Percentiles rank a stretch among this genome's conserved stretches.
Conservation (phyloP, 768 basidiomycete genomes). For the Pleurotus citrinopileatus region DNA sequence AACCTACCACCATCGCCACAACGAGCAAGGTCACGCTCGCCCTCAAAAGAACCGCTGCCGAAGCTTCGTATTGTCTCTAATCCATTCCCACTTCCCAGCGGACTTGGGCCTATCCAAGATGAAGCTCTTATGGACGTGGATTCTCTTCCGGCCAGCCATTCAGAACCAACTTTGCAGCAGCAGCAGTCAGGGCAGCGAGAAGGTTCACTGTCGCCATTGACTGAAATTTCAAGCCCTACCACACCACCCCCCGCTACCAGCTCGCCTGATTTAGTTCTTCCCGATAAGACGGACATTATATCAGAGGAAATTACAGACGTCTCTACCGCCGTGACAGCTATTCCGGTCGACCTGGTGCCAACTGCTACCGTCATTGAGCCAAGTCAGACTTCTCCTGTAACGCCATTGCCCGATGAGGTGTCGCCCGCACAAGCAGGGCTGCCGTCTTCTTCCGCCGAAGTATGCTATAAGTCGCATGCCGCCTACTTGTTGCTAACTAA, state of each 20-base stretch:
- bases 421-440: too few species aligned
- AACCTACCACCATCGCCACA: slow-evolving; percentile 40
- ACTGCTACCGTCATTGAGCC: too few species aligned
- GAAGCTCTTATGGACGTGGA: slow-evolving; percentile 19
- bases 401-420: not conserved
- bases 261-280: slow-evolving; percentile 1
- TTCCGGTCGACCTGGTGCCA: too few species aligned
- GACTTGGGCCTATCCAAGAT: slow-evolving; percentile 24
- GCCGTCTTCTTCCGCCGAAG: too few species aligned
- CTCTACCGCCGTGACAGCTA: too few species aligned
- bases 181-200: slow-evolving; percentile 12
- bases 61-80: slow-evolving; percentile 28
- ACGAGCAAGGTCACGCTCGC: slow-evolving; percentile 33
- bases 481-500: not conserved
- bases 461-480: too few species aligned
- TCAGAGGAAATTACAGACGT: not conserved
- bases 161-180: slow-evolving; percentile 20
- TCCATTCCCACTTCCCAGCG: slow-evolving; percentile 9
- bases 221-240: slow-evolving; percentile 12
- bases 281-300: not conserved
- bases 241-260: slow-evolving; percentile 10
- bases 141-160: slow-evolving; percentile 11
- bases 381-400: not conserved
- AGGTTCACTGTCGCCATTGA: slow-evolving; percentile 23
- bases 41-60: slow-evolving; percentile 34